Conservation (phyloP, 2,329 filamentous ascomycete genomes). For the Phaeosphaeria sp. region DNA sequence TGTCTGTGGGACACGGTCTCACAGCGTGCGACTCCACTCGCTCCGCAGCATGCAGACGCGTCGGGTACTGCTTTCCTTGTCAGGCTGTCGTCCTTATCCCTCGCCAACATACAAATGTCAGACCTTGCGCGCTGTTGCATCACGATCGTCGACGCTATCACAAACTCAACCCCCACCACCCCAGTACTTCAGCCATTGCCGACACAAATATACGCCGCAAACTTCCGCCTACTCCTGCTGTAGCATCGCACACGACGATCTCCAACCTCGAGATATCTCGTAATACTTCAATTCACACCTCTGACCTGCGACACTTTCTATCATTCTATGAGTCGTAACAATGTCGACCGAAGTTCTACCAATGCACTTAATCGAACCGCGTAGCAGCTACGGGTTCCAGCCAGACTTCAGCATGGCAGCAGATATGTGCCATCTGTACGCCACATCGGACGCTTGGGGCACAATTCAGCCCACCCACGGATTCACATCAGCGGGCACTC, state of each 20-base stretch:
- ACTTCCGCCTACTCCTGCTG: background rate
- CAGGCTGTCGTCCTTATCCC: background rate
- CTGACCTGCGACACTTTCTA: background rate
- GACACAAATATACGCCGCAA: background rate
- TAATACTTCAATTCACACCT: background rate
- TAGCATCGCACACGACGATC: background rate
- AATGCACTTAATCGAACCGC: background rate
- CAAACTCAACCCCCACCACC: background rate
- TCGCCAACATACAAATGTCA: background rate
- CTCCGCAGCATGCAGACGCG: background rate
- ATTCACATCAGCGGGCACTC: background rate
- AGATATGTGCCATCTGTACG: background rate
- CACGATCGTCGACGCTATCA: background rate
- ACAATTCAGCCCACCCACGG: background rate
- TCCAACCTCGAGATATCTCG: background rate
- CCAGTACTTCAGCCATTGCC: background rate
- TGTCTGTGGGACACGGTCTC: no score
- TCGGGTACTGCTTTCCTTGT: background rate
- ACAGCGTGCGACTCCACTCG: background rate
- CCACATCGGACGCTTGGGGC: background rate
- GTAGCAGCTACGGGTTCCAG: background rate
- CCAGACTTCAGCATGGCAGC: background rate
- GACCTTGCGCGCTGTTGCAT: background rate
- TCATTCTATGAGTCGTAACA: background rate
- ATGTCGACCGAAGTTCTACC: background rate